phyloP scores from a whole-genome alignment of 2,329 filamentous ascomycete genomes.

The Claviceps fusiformis region DNA sequence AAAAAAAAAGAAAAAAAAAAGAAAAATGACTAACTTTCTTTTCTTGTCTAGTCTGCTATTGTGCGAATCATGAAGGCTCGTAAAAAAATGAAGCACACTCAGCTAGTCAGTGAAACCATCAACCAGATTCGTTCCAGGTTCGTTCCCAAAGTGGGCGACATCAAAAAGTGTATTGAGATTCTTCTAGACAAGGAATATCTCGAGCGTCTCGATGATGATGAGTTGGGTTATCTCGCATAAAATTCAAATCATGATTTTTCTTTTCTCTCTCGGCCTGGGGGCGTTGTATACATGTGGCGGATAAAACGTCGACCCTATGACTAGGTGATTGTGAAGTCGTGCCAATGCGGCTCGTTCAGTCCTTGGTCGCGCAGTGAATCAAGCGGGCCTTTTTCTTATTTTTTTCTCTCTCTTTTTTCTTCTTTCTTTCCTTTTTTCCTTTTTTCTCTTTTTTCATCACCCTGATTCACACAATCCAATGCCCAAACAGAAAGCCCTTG shows the following conservation, averaged over 20 bases:
- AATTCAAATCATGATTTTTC: background rate
- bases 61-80: conserved; percentile 87
- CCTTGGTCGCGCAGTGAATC: background rate
- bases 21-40: background rate
- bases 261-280: background rate
- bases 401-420: background rate
- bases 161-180: conserved; percentile 99
- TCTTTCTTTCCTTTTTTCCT: no score
- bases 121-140: conserved; percentile 89
- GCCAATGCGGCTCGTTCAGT: background rate
- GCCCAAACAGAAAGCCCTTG: no score
- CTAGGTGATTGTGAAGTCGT: background rate
- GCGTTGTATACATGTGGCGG: background rate
- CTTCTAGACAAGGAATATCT: conserved; percentile 98
- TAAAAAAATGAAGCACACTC: conserved; percentile 96
- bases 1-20: no score
- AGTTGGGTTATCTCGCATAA: conserved; percentile 82
- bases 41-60: conserved; percentile 64
- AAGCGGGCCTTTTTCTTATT: no score
- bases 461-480: no score
- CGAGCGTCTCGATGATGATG: conserved; percentile 86
- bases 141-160: conserved; percentile 82
- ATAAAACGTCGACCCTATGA: background rate
- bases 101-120: conserved; percentile 90
- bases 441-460: no score